Evolutionary conservation across 2,329 filamentous ascomycete species (phyloP), one percentile per base, ranked within the genome.

Genomic region (Hypomyces perniciosus): DNA sequence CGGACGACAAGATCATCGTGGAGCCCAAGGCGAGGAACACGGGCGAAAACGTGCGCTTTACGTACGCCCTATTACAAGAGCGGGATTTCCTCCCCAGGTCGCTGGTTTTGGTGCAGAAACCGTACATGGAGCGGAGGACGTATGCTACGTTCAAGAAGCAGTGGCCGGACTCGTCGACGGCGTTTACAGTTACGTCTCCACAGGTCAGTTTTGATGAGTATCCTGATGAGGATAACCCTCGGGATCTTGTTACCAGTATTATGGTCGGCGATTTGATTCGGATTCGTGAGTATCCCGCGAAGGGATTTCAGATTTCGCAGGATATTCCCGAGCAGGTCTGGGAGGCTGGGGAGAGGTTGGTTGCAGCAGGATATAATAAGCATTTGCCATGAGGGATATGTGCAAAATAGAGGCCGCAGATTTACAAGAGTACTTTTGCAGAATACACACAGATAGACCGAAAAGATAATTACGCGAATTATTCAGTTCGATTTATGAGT

Each of bases 51-150:
- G 68, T 75, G 34, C 70, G 70, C 8, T 73, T 73, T 55, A 74
- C 72, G 12, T 58, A 70, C 35, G 62, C 58, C 0, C 54, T 75
- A 8, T 59, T 76, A 1, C 41, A 48, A 12, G 56, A 62, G 9
- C 59, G 44, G 26, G 56, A 62, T 0, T 40, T 71, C 6, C 42
- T 35, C 0, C 48, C 52, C 1, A 52, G 58, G 30, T 68, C 63
- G 2, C 66, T 75, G 30, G 61, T 75, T 12, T 61, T 75, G 1
- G 72, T 75, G 7, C 73, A 76, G 58, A 76, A 75, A 59, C 72
- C 72, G 27, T 75, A 75, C 52, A 76, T 75, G 73, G 72, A 75
- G 59, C 60, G 72, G 33, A 59, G 73, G 5, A 73, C 72, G 4
- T 74, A 68, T 39, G 72, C 72, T 1, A 76, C 72, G 0, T 75